Evolutionary conservation across 768 basidiomycete genomes (phyloP).

Genomic region (Boletus fagicola): DNA sequence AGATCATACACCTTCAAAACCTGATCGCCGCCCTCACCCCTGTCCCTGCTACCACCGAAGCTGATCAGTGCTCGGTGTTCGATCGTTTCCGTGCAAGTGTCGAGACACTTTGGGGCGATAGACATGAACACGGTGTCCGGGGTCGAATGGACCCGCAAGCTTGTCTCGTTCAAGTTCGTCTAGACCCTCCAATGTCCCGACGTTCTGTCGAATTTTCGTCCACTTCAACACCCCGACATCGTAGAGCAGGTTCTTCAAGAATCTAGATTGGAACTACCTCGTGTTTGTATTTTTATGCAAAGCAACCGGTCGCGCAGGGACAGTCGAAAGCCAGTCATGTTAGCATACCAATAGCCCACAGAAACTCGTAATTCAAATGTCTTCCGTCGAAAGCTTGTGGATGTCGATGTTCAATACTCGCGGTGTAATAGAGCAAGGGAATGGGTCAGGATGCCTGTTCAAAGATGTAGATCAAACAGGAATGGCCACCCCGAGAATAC

Average conservation of each 20-base stretch:
- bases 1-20: constrained; percentile 18
- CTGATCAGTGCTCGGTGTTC: constrained; percentile 8
- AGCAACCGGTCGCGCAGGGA: not conserved
- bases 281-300: not conserved
- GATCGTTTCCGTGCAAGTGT: constrained; percentile 22
- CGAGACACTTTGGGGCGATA: constrained; percentile 22
- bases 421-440: not conserved
- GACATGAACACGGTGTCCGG: constrained; percentile 1
- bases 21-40: constrained; percentile 21
- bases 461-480: not conserved
- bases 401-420: constrained; percentile 2
- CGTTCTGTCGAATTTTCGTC: constrained; percentile 11
- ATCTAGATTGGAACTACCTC: constrained; percentile 4
- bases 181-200: constrained; percentile 2
- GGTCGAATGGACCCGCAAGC: constrained; percentile 4
- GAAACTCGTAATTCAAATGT: not conserved
- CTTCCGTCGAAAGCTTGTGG: not conserved
- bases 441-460: not conserved
- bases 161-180: constrained; percentile 1
- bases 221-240: constrained; percentile 10
- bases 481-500: not conserved
- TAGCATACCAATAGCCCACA: not conserved
- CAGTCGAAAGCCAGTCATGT: no score
- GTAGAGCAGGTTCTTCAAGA: constrained; percentile 19
- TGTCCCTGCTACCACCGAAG: constrained; percentile 23